These are phyloP conservation scores for Sonneratia alba DNA, from an alignment of 345 rosid species.

Conservation along the genomic window DNA sequence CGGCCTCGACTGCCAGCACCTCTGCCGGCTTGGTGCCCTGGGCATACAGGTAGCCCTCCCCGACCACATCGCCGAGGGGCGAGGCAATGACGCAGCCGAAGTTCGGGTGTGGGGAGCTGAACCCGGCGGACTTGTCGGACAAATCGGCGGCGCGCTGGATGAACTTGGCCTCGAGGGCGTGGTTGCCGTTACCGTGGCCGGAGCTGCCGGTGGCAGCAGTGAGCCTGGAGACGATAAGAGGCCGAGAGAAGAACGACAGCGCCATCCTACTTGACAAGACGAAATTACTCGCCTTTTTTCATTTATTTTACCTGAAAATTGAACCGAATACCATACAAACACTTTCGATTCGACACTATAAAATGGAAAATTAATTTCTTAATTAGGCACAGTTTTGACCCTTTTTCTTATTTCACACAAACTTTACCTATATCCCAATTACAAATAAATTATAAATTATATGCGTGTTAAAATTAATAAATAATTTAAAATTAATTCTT, in stretches of 20 bases:
- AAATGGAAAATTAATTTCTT: too few relatives aligned
- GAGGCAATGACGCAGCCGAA: constrained; percentile 75
- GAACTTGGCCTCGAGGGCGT: constrained; percentile 39
- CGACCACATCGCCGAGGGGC: constrained; percentile 42
- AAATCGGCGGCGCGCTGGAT: constrained; percentile 59
- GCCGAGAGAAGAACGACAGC: not conserved
- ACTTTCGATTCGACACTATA: too few relatives aligned
- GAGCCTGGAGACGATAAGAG: constrained; percentile 3
- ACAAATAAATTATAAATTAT: too few relatives aligned
- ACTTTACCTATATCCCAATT: too few relatives aligned
- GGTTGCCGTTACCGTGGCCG: constrained; percentile 17
- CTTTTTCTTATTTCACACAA: too few relatives aligned
- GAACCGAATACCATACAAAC: too few relatives aligned
- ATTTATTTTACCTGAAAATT: too few relatives aligned
- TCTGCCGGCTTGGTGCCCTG: constrained; percentile 88
- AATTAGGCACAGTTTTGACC: too few relatives aligned
- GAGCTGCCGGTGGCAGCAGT: constrained; percentile 10
- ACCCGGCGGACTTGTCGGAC: constrained; percentile 69
- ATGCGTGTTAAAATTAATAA: too few relatives aligned
- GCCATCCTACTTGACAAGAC: not conserved
- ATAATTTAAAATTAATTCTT: too few relatives aligned
- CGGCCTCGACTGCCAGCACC: constrained; percentile 61
- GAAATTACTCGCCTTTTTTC: too few relatives aligned
- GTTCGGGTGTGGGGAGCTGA: constrained; percentile 86
- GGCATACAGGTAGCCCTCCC: constrained; percentile 77